Evolutionary conservation across 2,329 filamentous ascomycete genomes (phyloP).

Genomic region (Cladosporium sp.): DNA sequence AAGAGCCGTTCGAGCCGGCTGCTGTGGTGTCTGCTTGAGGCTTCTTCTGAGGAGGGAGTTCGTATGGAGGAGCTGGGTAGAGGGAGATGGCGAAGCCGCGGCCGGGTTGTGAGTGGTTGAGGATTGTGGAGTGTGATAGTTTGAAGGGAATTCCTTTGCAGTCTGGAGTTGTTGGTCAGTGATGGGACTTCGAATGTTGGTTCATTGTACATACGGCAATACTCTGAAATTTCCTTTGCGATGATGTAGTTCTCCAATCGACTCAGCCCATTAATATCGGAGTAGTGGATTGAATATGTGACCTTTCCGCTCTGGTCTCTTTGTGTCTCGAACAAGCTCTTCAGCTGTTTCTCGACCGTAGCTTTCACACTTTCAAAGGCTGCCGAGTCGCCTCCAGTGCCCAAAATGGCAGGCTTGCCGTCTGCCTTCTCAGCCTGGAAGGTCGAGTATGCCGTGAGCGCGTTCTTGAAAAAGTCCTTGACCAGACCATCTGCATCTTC

Average conservation of each 20-base stretch:
- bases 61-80: slow-evolving; percentile 29
- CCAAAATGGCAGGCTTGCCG: slow-evolving; percentile 32
- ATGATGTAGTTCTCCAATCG: slow-evolving; percentile 40
- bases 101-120: slow-evolving; percentile 32
- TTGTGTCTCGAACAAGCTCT: slow-evolving; percentile 30
- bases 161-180: slow-evolving; percentile 24
- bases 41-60: slow-evolving; percentile 30
- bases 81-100: slow-evolving; percentile 39
- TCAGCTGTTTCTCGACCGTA: slow-evolving; percentile 34
- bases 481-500: slow-evolving; percentile 32
- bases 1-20: slow-evolving; percentile 10
- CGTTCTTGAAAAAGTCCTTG: slow-evolving; percentile 31
- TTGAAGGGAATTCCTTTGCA: slow-evolving; percentile 32
- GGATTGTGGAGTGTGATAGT: slow-evolving; percentile 37
- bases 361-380: slow-evolving; percentile 36
- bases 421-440: slow-evolving; percentile 35
- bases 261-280: slow-evolving; percentile 39
- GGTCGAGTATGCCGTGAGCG: slow-evolving; percentile 31
- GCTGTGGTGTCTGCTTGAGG: slow-evolving; percentile 26
- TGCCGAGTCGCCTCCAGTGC: slow-evolving; percentile 26
- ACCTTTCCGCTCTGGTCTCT: slow-evolving; percentile 22
- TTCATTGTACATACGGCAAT: not conserved
- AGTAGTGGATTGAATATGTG: slow-evolving; percentile 37
- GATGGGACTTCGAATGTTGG: not conserved
- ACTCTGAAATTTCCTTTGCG: slow-evolving; percentile 28